Percentiles rank a stretch among this genome's conserved stretches.
Evolutionary conservation across 805 yeast genomes (phyloP).

Genomic region (Lipomyces anomalus): DNA sequence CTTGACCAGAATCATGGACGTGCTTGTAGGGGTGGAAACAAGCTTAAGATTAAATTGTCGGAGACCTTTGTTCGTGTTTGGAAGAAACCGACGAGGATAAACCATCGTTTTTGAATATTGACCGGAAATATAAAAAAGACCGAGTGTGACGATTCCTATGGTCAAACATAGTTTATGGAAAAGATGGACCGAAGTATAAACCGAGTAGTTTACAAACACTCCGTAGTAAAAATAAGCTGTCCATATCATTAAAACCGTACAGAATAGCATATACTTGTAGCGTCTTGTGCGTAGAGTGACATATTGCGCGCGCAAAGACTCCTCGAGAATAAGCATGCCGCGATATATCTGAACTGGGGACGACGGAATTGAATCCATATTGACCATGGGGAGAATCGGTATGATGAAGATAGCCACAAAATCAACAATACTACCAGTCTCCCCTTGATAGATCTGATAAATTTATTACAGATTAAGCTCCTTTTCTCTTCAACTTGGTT

Average conservation of each 20-base stretch:
- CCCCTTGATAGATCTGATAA: too few species aligned
- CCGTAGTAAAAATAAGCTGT: conserved; percentile 32
- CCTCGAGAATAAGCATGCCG: conserved; percentile 78
- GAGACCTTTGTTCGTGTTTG: conserved; percentile 82
- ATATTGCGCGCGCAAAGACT: conserved; percentile 75
- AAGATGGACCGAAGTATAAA: conserved; percentile 34
- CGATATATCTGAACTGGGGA: conserved; percentile 56
- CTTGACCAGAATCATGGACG: conserved; percentile 18
- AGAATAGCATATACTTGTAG: conserved; percentile 54
- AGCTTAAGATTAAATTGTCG: conserved; percentile 59
- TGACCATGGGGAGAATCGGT: too few species aligned
- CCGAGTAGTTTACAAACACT: conserved; percentile 31
- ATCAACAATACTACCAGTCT: too few species aligned
- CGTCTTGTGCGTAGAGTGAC: conserved; percentile 63
- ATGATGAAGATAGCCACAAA: too few species aligned
- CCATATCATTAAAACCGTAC: conserved; percentile 28
- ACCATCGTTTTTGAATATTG: conserved; percentile 82
- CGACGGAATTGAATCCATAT: conserved; percentile 21
- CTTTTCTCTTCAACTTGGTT: too few species aligned
- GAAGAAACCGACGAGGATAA: conserved; percentile 69
- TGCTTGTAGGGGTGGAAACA: conserved; percentile 27
- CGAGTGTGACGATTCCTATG: conserved; percentile 59
- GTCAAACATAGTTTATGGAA: conserved; percentile 44
- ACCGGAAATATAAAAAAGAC: conserved; percentile 79
- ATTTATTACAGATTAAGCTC: too few species aligned